phyloP scores from a whole-genome alignment of 177 flowering plant species.

The Tripterygium wilfordii region DNA sequence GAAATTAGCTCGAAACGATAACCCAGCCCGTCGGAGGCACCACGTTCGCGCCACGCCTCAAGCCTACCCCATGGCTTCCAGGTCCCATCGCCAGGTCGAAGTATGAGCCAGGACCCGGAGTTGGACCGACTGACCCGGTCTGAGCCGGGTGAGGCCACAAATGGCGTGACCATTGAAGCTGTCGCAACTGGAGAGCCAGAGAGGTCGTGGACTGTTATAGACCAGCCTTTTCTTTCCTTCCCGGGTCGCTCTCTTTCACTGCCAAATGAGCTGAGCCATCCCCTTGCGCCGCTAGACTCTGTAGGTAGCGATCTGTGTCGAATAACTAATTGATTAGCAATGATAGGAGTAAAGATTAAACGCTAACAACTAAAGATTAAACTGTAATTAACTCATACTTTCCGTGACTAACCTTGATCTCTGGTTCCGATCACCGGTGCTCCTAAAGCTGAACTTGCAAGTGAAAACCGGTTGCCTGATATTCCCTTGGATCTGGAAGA shows the following conservation, averaged over 20 bases:
- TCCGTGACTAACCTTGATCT: constrained; percentile 49
- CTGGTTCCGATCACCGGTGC: constrained; percentile 49
- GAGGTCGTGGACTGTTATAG: constrained; percentile 52
- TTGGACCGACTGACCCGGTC: constrained; percentile 86
- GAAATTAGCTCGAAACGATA: constrained; percentile 67
- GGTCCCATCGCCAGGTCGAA: constrained; percentile 74
- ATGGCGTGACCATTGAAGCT: constrained; percentile 62
- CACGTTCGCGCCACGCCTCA: constrained; percentile 91
- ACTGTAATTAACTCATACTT: not conserved
- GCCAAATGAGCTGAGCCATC: constrained; percentile 70
- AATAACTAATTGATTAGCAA: too few species aligned
- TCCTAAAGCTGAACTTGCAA: constrained; percentile 80
- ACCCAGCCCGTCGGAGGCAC: constrained; percentile 61
- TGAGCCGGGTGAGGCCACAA: constrained; percentile 89
- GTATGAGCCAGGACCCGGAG: constrained; percentile 94
- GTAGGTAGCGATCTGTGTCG: constrained; percentile 53
- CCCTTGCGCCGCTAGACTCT: constrained; percentile 44
- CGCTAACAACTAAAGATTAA: too few species aligned
- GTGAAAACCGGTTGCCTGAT: constrained; percentile 88
- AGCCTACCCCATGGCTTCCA: constrained; percentile 99
- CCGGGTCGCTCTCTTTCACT: constrained; percentile 67
- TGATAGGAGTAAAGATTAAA: too few species aligned
- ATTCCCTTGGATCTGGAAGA: constrained; percentile 74
- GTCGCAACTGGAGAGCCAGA: constrained; percentile 62
- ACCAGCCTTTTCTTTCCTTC: constrained; percentile 65